Percentiles rank a stretch among this genome's conserved stretches.
phyloP scores from a whole-genome alignment of 352 stramenopile genomes.

The Poterioochromonas sp. region DNA sequence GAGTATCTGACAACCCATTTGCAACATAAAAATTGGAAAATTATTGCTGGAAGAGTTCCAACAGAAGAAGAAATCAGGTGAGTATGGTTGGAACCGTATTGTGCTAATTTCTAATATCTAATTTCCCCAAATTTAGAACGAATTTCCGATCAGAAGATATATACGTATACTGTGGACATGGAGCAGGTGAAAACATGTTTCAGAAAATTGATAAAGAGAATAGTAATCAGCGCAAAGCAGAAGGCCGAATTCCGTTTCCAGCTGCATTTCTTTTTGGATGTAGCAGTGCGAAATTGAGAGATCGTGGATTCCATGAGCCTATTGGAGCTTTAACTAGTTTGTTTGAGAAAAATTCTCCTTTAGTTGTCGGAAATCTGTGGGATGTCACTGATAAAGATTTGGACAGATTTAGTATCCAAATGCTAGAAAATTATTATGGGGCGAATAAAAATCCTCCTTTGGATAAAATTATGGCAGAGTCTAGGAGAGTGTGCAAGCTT shows the following conservation, averaged over 20 bases:
- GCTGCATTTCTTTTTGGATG: conserved; percentile 91
- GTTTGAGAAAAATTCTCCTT: conserved; percentile 72
- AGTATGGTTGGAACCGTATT: background rate
- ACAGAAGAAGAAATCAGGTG: conserved; percentile 48
- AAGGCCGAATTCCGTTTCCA: conserved; percentile 44
- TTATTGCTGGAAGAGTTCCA: conserved; percentile 51
- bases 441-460: conserved; percentile 46
- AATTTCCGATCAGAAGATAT: conserved; percentile 51
- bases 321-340: conserved; percentile 87
- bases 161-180: conserved; percentile 95
- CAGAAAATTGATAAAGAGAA: conserved; percentile 14
- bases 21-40: conserved; percentile 51
- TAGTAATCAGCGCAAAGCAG: conserved; percentile 44
- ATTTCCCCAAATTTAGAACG: background rate
- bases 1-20: conserved; percentile 46
- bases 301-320: conserved; percentile 71
- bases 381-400: conserved; percentile 97
- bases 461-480: conserved; percentile 57
- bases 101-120: background rate
- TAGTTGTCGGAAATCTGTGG: conserved; percentile 96
- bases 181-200: conserved; percentile 82
- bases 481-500: conserved; percentile 79
- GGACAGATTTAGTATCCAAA: conserved; percentile 67
- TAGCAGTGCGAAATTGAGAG: conserved; percentile 79
- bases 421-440: conserved; percentile 43